Evolutionary conservation across 495 filamentous ascomycete genomes (phyloP), one percentile per base, ranked within the genome.

Genomic region (Neurospora sp.): DNA sequence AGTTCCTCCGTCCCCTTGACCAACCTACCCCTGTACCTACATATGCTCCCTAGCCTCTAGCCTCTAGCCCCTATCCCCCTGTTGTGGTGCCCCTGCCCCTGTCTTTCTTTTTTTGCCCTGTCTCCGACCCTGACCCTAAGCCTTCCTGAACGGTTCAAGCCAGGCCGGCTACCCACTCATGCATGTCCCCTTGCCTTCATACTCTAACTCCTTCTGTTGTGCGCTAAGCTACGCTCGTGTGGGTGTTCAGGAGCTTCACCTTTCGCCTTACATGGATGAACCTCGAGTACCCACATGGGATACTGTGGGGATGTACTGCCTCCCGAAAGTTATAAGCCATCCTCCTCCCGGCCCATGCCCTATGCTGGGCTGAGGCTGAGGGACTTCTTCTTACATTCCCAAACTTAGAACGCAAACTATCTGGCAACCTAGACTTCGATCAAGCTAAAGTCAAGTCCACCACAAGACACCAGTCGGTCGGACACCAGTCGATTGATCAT

Each of bases 231-330:
- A 34, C 54, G 28, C 54, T 66, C 15, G 28, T 31, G 24, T 17
- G 54, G 54, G 24, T 62, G 54, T 31, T 62, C 54, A 62, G 13
- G 54, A 34, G 54, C 54, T 62, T 17, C 28, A 31, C 54, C 24
- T 13, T 62, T 62, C 54, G 28, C 24, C 54, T 62, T 62, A 62
- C 54, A 62, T 62, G 28, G 54, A 66, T 66, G 54, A 66, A 31
- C 54, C 54, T 34, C 54, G 28, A 66, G 36, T 70, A 39, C 19
- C 36, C 34, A 37, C 54, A 66, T 66, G 24, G 37, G 72, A 69
- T n/a, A 75, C 72, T 78, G 74, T 78, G 77, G 76, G 70, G 78
- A 78, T 76, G 77, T 79, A 79, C 78, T 72, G 77, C 78, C 76
- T 74, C 76, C 70, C 71, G 74, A 72, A 71, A 73, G 54, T 78